These are phyloP conservation scores for Raphanus hybrid DNA, from an alignment of 441 rosid genomes.

Conservation along the genomic window DNA sequence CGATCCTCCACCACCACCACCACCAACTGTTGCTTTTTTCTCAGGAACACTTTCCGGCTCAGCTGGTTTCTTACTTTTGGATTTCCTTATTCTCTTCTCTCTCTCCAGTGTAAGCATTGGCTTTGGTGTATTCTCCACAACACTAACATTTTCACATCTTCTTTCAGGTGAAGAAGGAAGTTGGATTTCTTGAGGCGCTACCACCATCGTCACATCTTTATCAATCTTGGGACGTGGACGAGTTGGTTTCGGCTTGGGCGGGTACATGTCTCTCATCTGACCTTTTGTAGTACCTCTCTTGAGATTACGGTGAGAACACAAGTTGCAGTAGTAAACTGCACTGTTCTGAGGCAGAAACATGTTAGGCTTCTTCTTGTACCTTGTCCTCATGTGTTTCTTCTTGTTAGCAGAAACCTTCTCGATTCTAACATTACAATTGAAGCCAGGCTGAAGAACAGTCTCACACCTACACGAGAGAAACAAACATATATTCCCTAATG, in stretches of 20 bases:
- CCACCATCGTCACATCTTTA: constrained; percentile 21
- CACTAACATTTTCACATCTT: constrained; percentile 14
- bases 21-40: constrained; percentile 41
- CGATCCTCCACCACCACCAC: constrained; percentile 29
- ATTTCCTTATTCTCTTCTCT: constrained; percentile 30
- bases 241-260: constrained; percentile 48
- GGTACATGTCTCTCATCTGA: constrained; percentile 68
- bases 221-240: constrained; percentile 32
- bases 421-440: constrained; percentile 73
- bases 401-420: constrained; percentile 51
- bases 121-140: constrained; percentile 35
- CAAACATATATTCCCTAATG: not conserved
- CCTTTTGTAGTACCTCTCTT: constrained; percentile 73
- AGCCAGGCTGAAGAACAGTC: constrained; percentile 78
- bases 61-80: constrained; percentile 32
- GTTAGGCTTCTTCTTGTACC: constrained; percentile 38
- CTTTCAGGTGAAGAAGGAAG: constrained; percentile 28
- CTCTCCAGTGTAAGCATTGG: constrained; percentile 43
- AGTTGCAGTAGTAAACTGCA: constrained; percentile 68
- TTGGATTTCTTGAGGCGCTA: constrained; percentile 20
- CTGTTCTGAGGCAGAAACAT: constrained; percentile 49
- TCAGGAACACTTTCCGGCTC: constrained; percentile 27
- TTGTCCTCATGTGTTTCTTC: constrained; percentile 29
- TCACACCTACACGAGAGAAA: constrained; percentile 57
- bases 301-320: constrained; percentile 62